Evolutionary conservation across 2,329 filamentous ascomycete genomes (phyloP).

Genomic region (Colletotrichum sp.): DNA sequence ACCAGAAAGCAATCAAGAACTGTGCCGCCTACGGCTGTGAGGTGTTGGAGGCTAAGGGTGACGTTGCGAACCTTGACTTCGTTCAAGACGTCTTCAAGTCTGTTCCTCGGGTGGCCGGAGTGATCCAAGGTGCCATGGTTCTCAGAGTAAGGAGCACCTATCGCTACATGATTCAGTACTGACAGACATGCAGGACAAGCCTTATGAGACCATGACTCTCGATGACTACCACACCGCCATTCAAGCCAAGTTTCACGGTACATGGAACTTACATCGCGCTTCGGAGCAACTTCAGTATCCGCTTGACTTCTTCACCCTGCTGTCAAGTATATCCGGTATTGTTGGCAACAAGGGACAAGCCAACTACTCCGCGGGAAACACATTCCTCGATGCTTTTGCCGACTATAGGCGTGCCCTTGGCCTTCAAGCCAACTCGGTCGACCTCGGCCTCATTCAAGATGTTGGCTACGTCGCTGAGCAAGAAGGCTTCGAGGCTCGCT

Average conservation of each 20-base stretch:
- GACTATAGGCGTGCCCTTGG: slow-evolving; percentile 18
- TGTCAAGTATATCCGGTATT: slow-evolving; percentile 33
- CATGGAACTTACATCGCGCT: slow-evolving; percentile 42
- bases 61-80: slow-evolving; percentile 19
- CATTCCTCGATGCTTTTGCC: slow-evolving; percentile 35
- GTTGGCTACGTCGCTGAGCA: background rate
- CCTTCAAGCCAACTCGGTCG: background rate
- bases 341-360: slow-evolving; percentile 34
- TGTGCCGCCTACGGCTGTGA: slow-evolving; percentile 21
- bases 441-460: background rate
- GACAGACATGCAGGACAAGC: slow-evolving; percentile 19
- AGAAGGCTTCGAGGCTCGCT: background rate
- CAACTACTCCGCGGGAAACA: slow-evolving; percentile 38
- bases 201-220: slow-evolving; percentile 32
- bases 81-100: slow-evolving; percentile 28
- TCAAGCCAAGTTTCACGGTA: slow-evolving; percentile 38
- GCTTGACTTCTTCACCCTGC: slow-evolving; percentile 41
- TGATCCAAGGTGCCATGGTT: slow-evolving; percentile 37
- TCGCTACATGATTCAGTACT: background rate
- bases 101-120: slow-evolving; percentile 19
- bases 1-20: slow-evolving; percentile 23
- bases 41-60: slow-evolving; percentile 14
- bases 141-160: slow-evolving; percentile 18
- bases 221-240: slow-evolving; percentile 32
- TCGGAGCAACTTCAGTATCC: slow-evolving; percentile 19